Percentiles rank a stretch among this genome's conserved stretches.
Conservation (phyloP, 352 stramenopile species). For the Halophytophthora polymorphica region DNA sequence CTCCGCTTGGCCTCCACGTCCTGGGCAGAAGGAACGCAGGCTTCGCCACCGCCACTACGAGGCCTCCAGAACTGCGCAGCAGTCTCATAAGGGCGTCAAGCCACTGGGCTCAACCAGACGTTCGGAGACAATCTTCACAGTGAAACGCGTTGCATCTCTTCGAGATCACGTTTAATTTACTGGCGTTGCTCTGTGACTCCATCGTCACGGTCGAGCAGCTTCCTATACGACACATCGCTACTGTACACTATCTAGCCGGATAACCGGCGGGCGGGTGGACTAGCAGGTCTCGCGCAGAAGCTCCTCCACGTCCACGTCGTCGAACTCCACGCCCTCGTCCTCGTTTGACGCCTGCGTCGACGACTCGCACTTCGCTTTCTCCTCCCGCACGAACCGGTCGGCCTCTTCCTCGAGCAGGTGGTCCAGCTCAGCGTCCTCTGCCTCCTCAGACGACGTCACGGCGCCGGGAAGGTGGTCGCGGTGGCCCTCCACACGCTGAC, state of each 20-base stretch:
- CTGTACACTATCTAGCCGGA: constrained; percentile 13
- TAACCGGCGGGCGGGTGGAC: constrained; percentile 7
- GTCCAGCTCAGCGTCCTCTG: constrained; percentile 44
- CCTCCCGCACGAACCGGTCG: constrained; percentile 50
- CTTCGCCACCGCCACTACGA: no score
- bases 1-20: no score
- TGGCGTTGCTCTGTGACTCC: no score
- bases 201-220: no score
- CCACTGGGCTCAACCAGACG: no score
- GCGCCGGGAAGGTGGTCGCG: constrained; percentile 19
- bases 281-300: constrained; percentile 40
- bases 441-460: not conserved
- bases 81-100: no score
- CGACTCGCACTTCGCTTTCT: constrained; percentile 31
- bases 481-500: constrained; percentile 44
- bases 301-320: constrained; percentile 66
- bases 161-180: no score
- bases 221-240: constrained; percentile 1
- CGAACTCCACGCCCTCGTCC: constrained; percentile 40
- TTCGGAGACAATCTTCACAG: no score
- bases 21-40: no score
- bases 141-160: no score
- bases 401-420: constrained; percentile 64
- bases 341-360: not conserved
- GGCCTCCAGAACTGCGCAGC: no score